Percentiles rank a stretch among this genome's conserved stretches.
These are phyloP conservation scores for Fusarium acutatum DNA, from an alignment of 2,329 filamentous ascomycete genomes.

Conservation along the genomic window DNA sequence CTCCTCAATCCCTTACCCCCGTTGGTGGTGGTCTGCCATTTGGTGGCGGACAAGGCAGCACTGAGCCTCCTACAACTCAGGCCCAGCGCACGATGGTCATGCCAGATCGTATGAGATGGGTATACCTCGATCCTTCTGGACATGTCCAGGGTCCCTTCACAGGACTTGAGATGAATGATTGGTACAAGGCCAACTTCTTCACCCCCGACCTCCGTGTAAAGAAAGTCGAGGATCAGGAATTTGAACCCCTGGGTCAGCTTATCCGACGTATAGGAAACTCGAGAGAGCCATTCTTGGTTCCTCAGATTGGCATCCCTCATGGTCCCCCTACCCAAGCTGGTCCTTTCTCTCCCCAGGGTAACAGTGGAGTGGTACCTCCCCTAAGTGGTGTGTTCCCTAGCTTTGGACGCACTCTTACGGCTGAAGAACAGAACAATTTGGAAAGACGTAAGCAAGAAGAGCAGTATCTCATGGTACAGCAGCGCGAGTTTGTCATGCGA, in stretches of 20 bases:
- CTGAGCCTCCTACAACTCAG: constrained; percentile 69
- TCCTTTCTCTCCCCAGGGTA: constrained; percentile 58
- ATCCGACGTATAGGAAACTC: constrained; percentile 97
- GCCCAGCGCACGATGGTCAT: constrained; percentile 90
- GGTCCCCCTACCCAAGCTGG: constrained; percentile 70
- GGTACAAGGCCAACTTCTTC: constrained; percentile 99
- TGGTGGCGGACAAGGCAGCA: constrained; percentile 47
- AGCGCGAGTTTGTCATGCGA: constrained; percentile 90
- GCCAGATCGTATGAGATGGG: constrained; percentile 99
- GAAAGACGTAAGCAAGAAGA: constrained; percentile 98
- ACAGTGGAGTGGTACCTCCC: constrained; percentile 79
- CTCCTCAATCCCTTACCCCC: constrained; percentile 49
- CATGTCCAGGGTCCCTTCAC: constrained; percentile 94
- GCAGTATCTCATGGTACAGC: constrained; percentile 94
- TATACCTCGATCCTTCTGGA: constrained; percentile 94
- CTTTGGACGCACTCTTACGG: constrained; percentile 94
- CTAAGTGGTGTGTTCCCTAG: constrained; percentile 94
- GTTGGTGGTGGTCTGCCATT: constrained; percentile 48
- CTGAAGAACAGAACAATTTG: constrained; percentile 96
- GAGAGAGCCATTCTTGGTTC: constrained; percentile 94
- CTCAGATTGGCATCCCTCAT: constrained; percentile 94
- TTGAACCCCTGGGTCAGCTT: constrained; percentile 92
- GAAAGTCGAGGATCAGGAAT: constrained; percentile 91
- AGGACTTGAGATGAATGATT: constrained; percentile 98
- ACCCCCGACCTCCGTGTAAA: constrained; percentile 93